Conservation (phyloP, 1,284 basidiomycete species). For the Rhodotorula mucilaginosa region DNA sequence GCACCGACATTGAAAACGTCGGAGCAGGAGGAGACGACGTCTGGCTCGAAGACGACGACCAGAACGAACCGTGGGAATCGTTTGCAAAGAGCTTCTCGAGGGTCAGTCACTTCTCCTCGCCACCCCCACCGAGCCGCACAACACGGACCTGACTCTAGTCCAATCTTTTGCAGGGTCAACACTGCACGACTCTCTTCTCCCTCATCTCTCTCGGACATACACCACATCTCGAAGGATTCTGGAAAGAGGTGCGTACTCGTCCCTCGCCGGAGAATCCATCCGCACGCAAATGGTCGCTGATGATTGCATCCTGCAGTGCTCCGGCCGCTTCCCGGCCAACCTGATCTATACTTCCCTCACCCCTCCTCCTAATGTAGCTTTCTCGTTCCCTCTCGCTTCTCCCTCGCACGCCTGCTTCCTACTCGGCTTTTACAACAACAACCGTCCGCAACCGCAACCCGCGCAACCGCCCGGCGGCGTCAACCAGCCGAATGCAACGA, state of each 20-base stretch:
- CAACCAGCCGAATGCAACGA: not conserved
- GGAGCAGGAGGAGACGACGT: constrained; percentile 29
- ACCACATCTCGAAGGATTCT: constrained; percentile 37
- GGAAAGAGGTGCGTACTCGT: constrained; percentile 18
- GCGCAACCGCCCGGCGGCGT: no score
- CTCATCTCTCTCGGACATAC: constrained; percentile 37
- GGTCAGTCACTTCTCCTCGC: constrained; percentile 10
- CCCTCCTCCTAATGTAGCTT: constrained; percentile 7
- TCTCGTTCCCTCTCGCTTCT: constrained; percentile 26
- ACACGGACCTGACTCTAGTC: not conserved
- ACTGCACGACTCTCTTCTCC: constrained; percentile 36
- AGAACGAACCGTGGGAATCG: constrained; percentile 28
- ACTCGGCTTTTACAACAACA: constrained; percentile 38
- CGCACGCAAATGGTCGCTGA: not conserved
- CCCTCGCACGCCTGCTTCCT: constrained; percentile 36
- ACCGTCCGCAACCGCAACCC: not conserved
- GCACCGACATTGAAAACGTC: constrained; percentile 31
- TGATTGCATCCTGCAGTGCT: constrained; percentile 3
- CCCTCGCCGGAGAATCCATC: no score
- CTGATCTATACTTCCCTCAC: constrained; percentile 32
- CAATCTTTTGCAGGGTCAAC: constrained; percentile 16
- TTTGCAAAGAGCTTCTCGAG: constrained; percentile 32
- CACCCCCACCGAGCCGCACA: no score
- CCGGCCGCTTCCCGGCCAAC: constrained; percentile 31
- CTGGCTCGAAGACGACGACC: constrained; percentile 34